Conservation (phyloP, 352 stramenopile species). For the Aphanomyces euteiches region DNA sequence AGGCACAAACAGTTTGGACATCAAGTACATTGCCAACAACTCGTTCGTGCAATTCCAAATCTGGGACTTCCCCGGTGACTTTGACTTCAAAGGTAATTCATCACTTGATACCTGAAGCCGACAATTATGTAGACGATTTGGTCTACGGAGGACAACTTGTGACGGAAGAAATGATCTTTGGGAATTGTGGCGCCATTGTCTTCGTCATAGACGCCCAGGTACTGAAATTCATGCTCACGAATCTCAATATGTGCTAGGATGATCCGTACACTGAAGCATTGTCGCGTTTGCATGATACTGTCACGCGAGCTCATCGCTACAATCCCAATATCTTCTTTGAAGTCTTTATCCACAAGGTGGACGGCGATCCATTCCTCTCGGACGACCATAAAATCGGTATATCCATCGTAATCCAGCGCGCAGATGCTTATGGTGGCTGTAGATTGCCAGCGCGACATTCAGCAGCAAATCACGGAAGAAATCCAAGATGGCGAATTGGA, state of each 20-base stretch:
- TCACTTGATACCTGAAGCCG: background rate
- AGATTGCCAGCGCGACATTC: conserved; percentile 96
- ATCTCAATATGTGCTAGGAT: conserved; percentile 54
- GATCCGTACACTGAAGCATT: conserved; percentile 85
- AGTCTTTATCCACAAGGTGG: conserved; percentile 99
- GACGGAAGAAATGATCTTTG: conserved; percentile 91
- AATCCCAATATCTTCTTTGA: conserved; percentile 97
- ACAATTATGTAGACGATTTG: conserved; percentile 68
- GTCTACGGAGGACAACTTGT: conserved; percentile 84
- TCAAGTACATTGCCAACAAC: conserved; percentile 97
- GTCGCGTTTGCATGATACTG: conserved; percentile 83
- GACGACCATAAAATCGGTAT: conserved; percentile 97
- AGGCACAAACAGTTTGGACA: conserved; percentile 84
- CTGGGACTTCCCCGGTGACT: conserved; percentile 98
- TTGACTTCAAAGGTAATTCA: conserved; percentile 74
- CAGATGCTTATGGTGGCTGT: background rate
- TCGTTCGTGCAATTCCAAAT: conserved; percentile 98
- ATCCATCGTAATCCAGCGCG: conserved; percentile 4
- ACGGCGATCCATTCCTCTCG: conserved; percentile 97
- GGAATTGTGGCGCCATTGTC: conserved; percentile 90
- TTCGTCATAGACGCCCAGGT: conserved; percentile 96
- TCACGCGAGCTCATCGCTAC: conserved; percentile 80
- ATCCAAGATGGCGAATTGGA: conserved; percentile 92
- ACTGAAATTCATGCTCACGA: background rate
- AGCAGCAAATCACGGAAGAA: conserved; percentile 96